Conservation (phyloP, 139 green algal species). For the Trebouxia sp. region DNA sequence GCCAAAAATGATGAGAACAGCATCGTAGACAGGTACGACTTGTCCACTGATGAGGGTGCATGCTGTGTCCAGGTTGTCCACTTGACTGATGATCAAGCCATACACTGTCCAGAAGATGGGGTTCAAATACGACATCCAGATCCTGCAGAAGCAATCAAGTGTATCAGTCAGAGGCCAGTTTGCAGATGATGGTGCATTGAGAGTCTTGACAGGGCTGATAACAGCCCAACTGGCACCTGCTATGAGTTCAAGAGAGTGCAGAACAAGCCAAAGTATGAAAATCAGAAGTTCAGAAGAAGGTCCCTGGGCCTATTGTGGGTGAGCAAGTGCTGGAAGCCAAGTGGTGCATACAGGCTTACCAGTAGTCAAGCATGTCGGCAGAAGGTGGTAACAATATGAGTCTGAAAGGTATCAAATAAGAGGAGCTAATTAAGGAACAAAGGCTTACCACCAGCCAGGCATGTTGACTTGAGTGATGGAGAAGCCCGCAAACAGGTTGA, state of each 20-base stretch:
- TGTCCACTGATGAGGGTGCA: neutral
- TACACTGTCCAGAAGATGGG: neutral
- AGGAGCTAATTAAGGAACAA: no score
- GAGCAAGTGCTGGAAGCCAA: no score
- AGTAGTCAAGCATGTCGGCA: no score
- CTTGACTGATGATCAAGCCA: neutral
- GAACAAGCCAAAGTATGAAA: neutral
- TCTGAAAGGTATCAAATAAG: no score
- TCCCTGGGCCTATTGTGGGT: no score
- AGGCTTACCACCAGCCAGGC: conserved; percentile 17
- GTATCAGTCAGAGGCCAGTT: neutral
- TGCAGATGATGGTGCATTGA: no score
- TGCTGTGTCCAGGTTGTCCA: neutral
- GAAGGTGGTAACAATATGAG: no score
- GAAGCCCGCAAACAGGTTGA: conserved; percentile 31
- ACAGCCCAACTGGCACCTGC: no score
- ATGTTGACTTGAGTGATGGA: conserved; percentile 13
- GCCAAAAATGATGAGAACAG: neutral
- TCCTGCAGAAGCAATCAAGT: neutral
- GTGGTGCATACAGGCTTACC: no score
- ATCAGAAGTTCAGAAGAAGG: neutral
- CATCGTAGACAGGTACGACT: neutral
- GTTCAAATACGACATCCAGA: neutral
- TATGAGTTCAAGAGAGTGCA: neutral
- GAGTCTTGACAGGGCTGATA: no score